Evolutionary conservation across 805 yeast genomes (phyloP).

Genomic region (Saccharomycodes ludwigii): DNA sequence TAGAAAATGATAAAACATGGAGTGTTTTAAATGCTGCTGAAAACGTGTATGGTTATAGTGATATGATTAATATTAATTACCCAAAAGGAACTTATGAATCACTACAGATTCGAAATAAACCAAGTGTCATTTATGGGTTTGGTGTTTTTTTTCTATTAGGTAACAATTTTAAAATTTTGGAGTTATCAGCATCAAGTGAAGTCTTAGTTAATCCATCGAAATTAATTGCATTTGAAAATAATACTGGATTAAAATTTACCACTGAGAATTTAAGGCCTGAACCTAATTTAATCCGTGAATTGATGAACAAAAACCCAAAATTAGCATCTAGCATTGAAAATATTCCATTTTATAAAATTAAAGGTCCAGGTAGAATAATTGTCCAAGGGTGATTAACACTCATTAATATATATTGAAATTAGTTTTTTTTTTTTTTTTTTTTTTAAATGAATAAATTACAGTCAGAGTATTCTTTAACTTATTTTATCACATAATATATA

Average conservation of each 20-base stretch:
- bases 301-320: background rate
- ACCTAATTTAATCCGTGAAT: constrained; percentile 1
- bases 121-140: constrained; percentile 7
- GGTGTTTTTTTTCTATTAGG: constrained; percentile 8
- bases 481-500: background rate
- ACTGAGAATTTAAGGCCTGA: constrained; percentile 1
- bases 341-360: constrained; percentile 12
- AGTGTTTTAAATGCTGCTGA: constrained; percentile 7
- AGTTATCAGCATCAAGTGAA: too few species aligned
- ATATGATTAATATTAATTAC: background rate
- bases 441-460: constrained; percentile 1
- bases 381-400: constrained; percentile 13
- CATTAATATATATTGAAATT: background rate
- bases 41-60: constrained; percentile 7
- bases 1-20: constrained; percentile 8
- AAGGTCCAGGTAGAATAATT: constrained; percentile 23
- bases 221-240: constrained; percentile 13
- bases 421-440: background rate
- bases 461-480: constrained; percentile 1
- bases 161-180: constrained; percentile 1
- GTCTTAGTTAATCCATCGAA: constrained; percentile 14
- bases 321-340: constrained; percentile 6
- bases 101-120: background rate
- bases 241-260: constrained; percentile 5
- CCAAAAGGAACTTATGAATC: too few species aligned